Evolutionary conservation across 2,329 filamentous ascomycete genomes (phyloP), one percentile per base, ranked within the genome.

Genomic region (Orbilia javanica): DNA sequence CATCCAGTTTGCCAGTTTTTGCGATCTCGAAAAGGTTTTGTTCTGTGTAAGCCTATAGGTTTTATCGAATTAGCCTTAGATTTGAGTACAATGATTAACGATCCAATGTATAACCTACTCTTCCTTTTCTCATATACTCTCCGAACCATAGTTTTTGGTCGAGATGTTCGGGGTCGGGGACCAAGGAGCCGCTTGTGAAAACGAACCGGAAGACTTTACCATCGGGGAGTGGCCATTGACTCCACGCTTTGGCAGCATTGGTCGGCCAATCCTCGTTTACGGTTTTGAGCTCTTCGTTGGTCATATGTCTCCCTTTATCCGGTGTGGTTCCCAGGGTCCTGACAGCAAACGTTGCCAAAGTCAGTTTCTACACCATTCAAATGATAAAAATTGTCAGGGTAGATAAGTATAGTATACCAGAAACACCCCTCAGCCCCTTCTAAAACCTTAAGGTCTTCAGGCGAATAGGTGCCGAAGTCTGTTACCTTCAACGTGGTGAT

Each of bases 401-500:
- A 27, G 29, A 39, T 5, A 5, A 13, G 44, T 11, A 3, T 27
- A 22, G 8, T 31, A n/a, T 81, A 84, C 86, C 86, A 87, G 22
- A 87, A 85, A 80, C 86, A 87, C 6, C 84, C 85, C 69, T 86
- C 84, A 4, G 85, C 84, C 25, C 84, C 85, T 70, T 83, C 82
- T 4, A 87, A 81, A 22, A 84, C 82, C 11, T 82, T 64, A 8
- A 87, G 73, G 20, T 87, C 81, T 11, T 86, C 82, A 0, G 84
- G 83, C 0, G 88, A 85, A 80, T 88, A 90, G 0, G 83, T 80
- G 5, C 85, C 84, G 82, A 90, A 90, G 81, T 90, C 87, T 13
- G 86, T 39, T 1, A 68, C 83, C 79, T 88, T 84, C 80, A 88
- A 83, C 44, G 88, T 82, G 13, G 87, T 85, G 15, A 86, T 85